Evolutionary conservation across 306 rosid genomes (phyloP), one percentile per base, ranked within the genome.

Genomic region (Betula pendula): DNA sequence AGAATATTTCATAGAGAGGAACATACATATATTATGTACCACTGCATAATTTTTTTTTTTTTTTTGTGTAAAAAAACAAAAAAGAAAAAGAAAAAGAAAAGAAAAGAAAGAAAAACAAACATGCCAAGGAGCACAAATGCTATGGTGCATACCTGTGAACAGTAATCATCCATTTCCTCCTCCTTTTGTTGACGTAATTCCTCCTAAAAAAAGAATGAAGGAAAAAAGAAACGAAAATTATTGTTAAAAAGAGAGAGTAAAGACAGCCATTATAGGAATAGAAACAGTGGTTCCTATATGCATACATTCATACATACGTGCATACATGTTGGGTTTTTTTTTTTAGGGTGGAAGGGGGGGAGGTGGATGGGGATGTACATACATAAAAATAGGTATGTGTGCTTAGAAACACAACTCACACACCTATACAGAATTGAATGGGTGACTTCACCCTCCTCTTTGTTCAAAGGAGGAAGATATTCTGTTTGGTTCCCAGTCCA

Each of bases 91-190:
- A n/a, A 5, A 29, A 43, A 27, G 27, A 5, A 33, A 38, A 13
- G 24, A 17, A 12, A 82, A 74, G 13, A n/a, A 51, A 31, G 43
- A 43, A n/a, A 71, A 52, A 85, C 72, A 68, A 72, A 58, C 58
- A 77, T 67, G 20, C 56, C 59, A 35, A 49, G 35, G 72, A 77
- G 73, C n/a, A 80, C 11, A 45, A 38, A 45, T 71, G 74, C 48
- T 60, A 69, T 27, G n/a, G 51, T 45, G 59, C 76, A 77, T 70
- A 95, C 99, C 94, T 88, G 90, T 9, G 99, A 96, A 79, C 96
- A 92, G 84, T 92, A 89, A 86, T 96, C 97, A 76, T 96, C 98
- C 92, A 91, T 89, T 84, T 89, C 89, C 87, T 96, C 99, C 89
- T 96, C 99, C 90, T 91, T 92, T 79, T 80, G 92, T 82, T 92